Conservation (phyloP, 2,329 filamentous ascomycete genomes). For the Fusarium gaditjirri region DNA sequence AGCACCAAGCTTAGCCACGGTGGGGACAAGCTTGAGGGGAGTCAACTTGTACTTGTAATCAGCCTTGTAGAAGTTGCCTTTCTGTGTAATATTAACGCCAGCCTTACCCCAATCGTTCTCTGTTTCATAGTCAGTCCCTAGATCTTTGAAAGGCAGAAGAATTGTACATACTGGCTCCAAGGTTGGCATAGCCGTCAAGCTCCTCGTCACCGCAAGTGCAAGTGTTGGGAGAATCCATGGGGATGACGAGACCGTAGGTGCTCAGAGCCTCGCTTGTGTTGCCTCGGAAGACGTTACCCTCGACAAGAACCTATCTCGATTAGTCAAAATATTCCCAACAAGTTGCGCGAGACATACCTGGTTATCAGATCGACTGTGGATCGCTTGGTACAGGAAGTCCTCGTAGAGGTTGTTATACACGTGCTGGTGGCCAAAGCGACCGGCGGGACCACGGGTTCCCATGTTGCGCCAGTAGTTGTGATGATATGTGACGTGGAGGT, state of each 20-base stretch:
- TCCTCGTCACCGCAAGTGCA: slow-evolving; percentile 63
- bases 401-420: slow-evolving; percentile 62
- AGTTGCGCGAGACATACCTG: slow-evolving; percentile 16
- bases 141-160: slow-evolving; percentile 37
- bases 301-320: slow-evolving; percentile 54
- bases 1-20: slow-evolving; percentile 55
- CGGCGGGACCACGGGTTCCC: slow-evolving; percentile 59
- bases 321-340: fast-evolving
- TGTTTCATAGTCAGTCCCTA: slow-evolving; percentile 15
- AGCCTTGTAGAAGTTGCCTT: slow-evolving; percentile 60
- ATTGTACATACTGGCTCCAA: slow-evolving; percentile 59
- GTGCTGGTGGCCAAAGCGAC: slow-evolving; percentile 61
- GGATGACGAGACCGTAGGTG: slow-evolving; percentile 66
- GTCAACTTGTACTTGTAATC: slow-evolving; percentile 62
- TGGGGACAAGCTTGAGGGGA: slow-evolving; percentile 54
- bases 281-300: slow-evolving; percentile 60
- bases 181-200: slow-evolving; percentile 64
- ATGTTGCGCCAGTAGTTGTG: slow-evolving; percentile 60
- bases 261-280: slow-evolving; percentile 61
- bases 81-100: slow-evolving; percentile 62
- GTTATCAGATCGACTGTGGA: slow-evolving; percentile 60
- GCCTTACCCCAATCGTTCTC: slow-evolving; percentile 60
- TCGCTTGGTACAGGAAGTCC: slow-evolving; percentile 59
- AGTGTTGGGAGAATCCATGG: slow-evolving; percentile 64
- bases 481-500: slow-evolving; percentile 61